Conservation (phyloP, 2,329 filamentous ascomycete species). For the Capronia americana region DNA sequence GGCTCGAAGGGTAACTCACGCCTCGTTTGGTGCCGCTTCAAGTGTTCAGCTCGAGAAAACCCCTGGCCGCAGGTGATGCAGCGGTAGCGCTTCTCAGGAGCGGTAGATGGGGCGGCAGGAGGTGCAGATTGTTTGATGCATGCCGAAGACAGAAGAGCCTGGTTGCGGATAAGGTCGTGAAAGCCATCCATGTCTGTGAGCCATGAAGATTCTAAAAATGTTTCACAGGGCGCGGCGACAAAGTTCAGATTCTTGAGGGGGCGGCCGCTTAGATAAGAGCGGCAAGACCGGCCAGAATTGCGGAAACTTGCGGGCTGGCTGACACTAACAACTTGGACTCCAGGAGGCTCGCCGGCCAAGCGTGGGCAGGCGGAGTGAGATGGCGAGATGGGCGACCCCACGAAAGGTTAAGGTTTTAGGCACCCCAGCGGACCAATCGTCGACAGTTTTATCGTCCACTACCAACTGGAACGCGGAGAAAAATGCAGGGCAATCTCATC, state of each 20-base stretch:
- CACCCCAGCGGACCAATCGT: neutral
- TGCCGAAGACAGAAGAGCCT: conserved; percentile 33
- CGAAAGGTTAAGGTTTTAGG: neutral
- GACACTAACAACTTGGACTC: neutral
- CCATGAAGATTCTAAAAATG: neutral
- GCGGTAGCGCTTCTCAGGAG: conserved; percentile 50
- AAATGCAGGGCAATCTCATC: neutral
- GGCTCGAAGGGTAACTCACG: conserved; percentile 46
- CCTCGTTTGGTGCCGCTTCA: conserved; percentile 55
- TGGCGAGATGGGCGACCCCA: neutral
- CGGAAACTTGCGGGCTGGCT: neutral
- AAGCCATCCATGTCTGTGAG: conserved; percentile 29
- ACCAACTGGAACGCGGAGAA: neutral
- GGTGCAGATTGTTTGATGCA: conserved; percentile 19
- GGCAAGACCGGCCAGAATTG: conserved; percentile 2
- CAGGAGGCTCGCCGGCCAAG: neutral
- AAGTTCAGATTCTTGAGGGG: conserved; percentile 4
- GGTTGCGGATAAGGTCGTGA: conserved; percentile 33
- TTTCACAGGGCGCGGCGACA: neutral
- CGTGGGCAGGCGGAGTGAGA: neutral
- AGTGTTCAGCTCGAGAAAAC: conserved; percentile 57
- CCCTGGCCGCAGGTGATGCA: conserved; percentile 52
- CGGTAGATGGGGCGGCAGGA: conserved; percentile 23
- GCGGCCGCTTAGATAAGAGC: conserved; percentile 13
- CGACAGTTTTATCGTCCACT: neutral